Evolutionary conservation across 345 rosid species (phyloP).

Genomic region (Garcia nutans): DNA sequence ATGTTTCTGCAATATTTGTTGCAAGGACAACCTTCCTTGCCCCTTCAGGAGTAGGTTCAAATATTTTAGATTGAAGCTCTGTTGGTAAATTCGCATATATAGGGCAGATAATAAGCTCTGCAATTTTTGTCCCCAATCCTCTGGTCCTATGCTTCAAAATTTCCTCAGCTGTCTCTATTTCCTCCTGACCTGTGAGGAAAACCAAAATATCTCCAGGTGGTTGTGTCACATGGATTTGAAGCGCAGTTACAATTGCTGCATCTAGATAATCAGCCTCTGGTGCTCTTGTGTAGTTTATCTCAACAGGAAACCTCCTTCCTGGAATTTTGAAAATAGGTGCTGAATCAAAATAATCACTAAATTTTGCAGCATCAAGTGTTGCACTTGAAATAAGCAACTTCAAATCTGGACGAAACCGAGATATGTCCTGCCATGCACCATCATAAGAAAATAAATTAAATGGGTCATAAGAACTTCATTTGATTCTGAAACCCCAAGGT

Average conservation of each 20-base stretch:
- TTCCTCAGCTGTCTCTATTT: constrained; percentile 95
- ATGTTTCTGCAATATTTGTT: constrained; percentile 97
- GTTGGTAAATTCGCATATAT: constrained; percentile 97
- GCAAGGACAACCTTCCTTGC: constrained; percentile 96
- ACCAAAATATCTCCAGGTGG: constrained; percentile 87
- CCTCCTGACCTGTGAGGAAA: constrained; percentile 93
- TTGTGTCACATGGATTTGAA: constrained; percentile 82
- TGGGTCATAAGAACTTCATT: neutral
- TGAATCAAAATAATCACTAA: constrained; percentile 88
- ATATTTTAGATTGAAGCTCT: constrained; percentile 93
- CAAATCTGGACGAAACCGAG: constrained; percentile 80
- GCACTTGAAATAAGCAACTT: constrained; percentile 95
- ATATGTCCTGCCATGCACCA: constrained; percentile 59
- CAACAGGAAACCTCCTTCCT: constrained; percentile 94
- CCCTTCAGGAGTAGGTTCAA: constrained; percentile 96
- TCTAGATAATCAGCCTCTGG: constrained; percentile 98
- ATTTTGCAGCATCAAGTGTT: constrained; percentile 95
- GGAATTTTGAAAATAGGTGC: constrained; percentile 98
- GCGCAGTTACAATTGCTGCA: constrained; percentile 88
- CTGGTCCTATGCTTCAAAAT: constrained; percentile 81
- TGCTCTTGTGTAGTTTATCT: constrained; percentile 86
- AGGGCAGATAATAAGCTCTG: constrained; percentile 91
- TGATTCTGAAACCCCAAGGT: neutral
- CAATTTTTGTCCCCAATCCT: constrained; percentile 92
- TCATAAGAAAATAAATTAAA: constrained; percentile 12